phyloP scores from a whole-genome alignment of 2,329 filamentous ascomycete genomes.

The Rutstroemia sp. region DNA sequence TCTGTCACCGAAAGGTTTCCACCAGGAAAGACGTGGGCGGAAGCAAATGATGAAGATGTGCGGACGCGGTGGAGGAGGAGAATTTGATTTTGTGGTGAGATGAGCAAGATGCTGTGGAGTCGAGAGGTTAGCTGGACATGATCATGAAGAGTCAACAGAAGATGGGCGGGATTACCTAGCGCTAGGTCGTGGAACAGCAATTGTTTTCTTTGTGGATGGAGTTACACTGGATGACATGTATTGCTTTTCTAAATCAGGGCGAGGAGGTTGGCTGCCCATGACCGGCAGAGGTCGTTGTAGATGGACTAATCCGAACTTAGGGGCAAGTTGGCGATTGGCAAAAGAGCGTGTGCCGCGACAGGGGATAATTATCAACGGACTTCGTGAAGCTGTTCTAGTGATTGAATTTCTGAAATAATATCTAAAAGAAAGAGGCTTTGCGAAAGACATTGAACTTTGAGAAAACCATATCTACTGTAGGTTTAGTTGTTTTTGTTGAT shows the following conservation, averaged over 20 bases:
- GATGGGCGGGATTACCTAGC: slow-evolving; percentile 41
- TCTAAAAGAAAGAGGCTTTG: no score
- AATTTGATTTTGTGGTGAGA: slow-evolving; percentile 82
- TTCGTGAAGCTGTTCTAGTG: no score
- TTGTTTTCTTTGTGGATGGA: slow-evolving; percentile 19
- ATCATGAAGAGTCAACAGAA: neutral
- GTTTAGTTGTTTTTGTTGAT: neutral
- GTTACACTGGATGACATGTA: slow-evolving; percentile 24
- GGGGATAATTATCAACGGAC: no score
- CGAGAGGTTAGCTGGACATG: neutral
- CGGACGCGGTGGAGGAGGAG: slow-evolving; percentile 80
- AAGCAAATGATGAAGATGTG: slow-evolving; percentile 77
- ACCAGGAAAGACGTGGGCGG: slow-evolving; percentile 92
- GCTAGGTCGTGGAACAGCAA: slow-evolving; percentile 51
- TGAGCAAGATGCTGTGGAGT: slow-evolving; percentile 60
- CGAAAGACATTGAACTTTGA: no score
- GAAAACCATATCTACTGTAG: no score
- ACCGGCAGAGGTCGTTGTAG: no score
- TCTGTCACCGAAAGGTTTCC: slow-evolving; percentile 77
- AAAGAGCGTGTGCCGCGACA: no score
- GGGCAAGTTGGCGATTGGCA: no score
- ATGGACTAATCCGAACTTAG: no score
- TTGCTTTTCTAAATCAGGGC: slow-evolving; percentile 21
- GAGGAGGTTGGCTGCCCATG: neutral
- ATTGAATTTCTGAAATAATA: no score